phyloP scores from a whole-genome alignment of 2,329 filamentous ascomycete species.

The Tolypocladium sp. region DNA sequence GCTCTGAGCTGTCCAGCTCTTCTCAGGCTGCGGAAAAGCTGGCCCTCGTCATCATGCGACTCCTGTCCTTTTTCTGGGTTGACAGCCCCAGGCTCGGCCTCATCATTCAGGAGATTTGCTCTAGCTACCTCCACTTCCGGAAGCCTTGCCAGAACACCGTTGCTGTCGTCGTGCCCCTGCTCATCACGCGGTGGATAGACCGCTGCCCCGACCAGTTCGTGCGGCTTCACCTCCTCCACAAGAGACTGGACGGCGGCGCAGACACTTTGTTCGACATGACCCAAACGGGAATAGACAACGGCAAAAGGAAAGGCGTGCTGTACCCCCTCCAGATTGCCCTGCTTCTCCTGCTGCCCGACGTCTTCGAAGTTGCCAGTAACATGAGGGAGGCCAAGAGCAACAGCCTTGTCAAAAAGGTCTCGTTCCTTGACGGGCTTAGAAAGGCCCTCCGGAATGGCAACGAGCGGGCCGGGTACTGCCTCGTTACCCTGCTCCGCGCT shows the following conservation, averaged over 20 bases:
- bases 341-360: constrained; percentile 55
- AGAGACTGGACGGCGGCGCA: constrained; percentile 53
- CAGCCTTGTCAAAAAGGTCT: constrained; percentile 56
- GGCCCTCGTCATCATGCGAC: constrained; percentile 45
- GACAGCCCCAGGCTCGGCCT: constrained; percentile 52
- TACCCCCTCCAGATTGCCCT: constrained; percentile 56
- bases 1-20: constrained; percentile 23
- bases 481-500: constrained; percentile 52
- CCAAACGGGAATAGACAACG: constrained; percentile 49
- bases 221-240: constrained; percentile 49
- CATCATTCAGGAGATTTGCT: constrained; percentile 57
- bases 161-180: constrained; percentile 50
- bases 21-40: constrained; percentile 40
- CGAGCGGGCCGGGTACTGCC: constrained; percentile 57
- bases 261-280: constrained; percentile 65
- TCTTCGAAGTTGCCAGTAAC: constrained; percentile 62
- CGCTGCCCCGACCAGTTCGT: constrained; percentile 57
- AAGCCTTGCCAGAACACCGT: constrained; percentile 55
- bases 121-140: constrained; percentile 57
- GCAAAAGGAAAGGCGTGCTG: constrained; percentile 43
- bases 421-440: constrained; percentile 53
- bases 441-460: constrained; percentile 56
- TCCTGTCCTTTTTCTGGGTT: constrained; percentile 56
- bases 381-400: constrained; percentile 54
- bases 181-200: constrained; percentile 59